Evolutionary conservation across 23 red algal species (phyloP).

Genomic region (Gracilariopsis chorda): DNA sequence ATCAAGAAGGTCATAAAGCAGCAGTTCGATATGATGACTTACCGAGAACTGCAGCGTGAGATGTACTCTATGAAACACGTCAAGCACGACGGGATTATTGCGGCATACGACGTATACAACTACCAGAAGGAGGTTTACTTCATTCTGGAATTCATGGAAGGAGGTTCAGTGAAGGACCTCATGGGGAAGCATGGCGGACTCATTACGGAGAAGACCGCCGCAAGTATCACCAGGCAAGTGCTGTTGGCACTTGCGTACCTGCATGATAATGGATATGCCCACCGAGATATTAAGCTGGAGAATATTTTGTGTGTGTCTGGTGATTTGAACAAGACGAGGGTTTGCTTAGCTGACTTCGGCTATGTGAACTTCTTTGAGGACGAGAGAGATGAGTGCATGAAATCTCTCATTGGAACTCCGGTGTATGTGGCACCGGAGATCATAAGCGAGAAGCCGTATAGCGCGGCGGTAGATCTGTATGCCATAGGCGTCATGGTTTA

Average conservation of each 20-base stretch:
- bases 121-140: slow-evolving; percentile 1
- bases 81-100: slow-evolving; percentile 1
- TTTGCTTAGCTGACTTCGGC: slow-evolving; percentile 77
- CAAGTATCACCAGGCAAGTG: neutral
- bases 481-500: slow-evolving; percentile 84
- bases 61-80: slow-evolving; percentile 3
- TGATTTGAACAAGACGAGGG: neutral
- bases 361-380: slow-evolving; percentile 70
- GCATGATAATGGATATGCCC: slow-evolving; percentile 19
- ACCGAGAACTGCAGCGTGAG: slow-evolving; percentile 38
- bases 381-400: neutral
- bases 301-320: slow-evolving; percentile 39
- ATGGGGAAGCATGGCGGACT: slow-evolving; percentile 16
- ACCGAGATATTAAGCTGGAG: slow-evolving; percentile 51
- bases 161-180: slow-evolving; percentile 47
- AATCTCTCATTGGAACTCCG: slow-evolving; percentile 75
- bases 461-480: slow-evolving; percentile 79
- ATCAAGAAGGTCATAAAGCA: slow-evolving; percentile 31
- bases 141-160: slow-evolving; percentile 60
- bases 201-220: neutral
- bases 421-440: slow-evolving; percentile 96
- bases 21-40: slow-evolving; percentile 19
- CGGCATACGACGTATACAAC: slow-evolving; percentile 31
- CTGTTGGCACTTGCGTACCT: slow-evolving; percentile 8
- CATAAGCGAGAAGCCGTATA: slow-evolving; percentile 69